Percentiles rank a stretch among this genome's conserved stretches.
Conservation (phyloP, 2,329 filamentous ascomycete genomes). For the Cladosporium sp. region DNA sequence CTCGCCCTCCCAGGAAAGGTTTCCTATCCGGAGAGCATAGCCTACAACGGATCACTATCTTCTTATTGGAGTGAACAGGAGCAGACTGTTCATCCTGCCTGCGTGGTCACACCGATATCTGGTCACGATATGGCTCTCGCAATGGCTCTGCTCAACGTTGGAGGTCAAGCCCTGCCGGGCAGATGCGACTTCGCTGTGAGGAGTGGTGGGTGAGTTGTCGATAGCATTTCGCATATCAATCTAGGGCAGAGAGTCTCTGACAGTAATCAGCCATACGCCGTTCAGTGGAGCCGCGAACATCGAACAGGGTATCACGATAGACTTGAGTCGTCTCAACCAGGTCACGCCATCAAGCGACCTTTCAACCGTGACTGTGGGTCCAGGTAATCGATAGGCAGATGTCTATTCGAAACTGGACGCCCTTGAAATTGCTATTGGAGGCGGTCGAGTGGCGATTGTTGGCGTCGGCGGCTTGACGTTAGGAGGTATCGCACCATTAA, state of each 20-base stretch:
- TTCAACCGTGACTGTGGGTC: slow-evolving; percentile 40
- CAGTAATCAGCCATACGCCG: slow-evolving; percentile 15
- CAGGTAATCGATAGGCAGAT: slow-evolving; percentile 43
- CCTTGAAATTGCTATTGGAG: slow-evolving; percentile 39
- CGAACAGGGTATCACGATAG: slow-evolving; percentile 36
- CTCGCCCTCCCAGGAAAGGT: slow-evolving; percentile 12
- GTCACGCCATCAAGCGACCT: slow-evolving; percentile 33
- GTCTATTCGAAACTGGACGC: slow-evolving; percentile 41
- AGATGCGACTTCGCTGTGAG: slow-evolving; percentile 17
- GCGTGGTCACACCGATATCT: slow-evolving; percentile 18
- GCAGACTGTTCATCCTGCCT: slow-evolving; percentile 15
- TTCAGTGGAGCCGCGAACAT: slow-evolving; percentile 20
- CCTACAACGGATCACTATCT: slow-evolving; percentile 18
- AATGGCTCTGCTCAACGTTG: slow-evolving; percentile 15
- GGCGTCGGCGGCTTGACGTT: slow-evolving; percentile 44
- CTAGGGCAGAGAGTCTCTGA: not conserved
- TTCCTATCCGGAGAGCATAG: slow-evolving; percentile 9
- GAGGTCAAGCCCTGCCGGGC: slow-evolving; percentile 12
- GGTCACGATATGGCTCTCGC: slow-evolving; percentile 18
- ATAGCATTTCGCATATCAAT: not conserved
- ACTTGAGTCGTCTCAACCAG: slow-evolving; percentile 40
- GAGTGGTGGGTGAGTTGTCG: slow-evolving; percentile 16
- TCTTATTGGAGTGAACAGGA: slow-evolving; percentile 24
- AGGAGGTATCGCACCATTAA: slow-evolving; percentile 20
- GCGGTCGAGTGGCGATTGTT: slow-evolving; percentile 41